Conservation (phyloP, 768 basidiomycete genomes). For the Rhizopogon vulgaris region DNA sequence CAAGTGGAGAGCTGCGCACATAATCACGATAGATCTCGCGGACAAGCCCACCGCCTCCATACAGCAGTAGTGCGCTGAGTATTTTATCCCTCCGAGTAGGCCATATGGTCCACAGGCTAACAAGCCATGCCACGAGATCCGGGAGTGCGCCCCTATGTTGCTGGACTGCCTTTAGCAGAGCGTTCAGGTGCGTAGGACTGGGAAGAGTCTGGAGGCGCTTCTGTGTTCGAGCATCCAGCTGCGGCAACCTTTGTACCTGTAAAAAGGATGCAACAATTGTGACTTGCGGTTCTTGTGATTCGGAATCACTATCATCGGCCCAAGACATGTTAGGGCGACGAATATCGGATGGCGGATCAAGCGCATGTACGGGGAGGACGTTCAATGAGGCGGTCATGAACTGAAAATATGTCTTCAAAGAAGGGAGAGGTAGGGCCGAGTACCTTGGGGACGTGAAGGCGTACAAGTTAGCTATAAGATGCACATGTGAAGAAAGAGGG, state of each 20-base stretch:
- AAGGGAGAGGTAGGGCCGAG: conserved; percentile 34
- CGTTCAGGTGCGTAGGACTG: conserved; percentile 43
- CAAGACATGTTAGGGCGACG: conserved; percentile 7
- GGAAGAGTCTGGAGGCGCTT: conserved; percentile 60
- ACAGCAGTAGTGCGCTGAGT: conserved; percentile 46
- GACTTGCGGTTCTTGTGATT: conserved; percentile 30
- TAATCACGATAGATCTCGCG: conserved; percentile 69
- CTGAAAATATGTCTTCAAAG: conserved; percentile 48
- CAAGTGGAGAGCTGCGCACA: conserved; percentile 56
- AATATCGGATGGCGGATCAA: conserved; percentile 37
- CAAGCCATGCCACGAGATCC: conserved; percentile 50
- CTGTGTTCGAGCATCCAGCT: conserved; percentile 51
- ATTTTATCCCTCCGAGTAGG: conserved; percentile 51
- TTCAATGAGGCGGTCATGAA: conserved; percentile 48
- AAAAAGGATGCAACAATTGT: conserved; percentile 33
- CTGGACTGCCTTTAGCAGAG: conserved; percentile 44
- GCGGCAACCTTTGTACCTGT: conserved; percentile 26
- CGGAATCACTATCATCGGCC: conserved; percentile 34
- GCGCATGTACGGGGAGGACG: conserved; percentile 42
- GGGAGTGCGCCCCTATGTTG: conserved; percentile 33
- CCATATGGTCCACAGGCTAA: conserved; percentile 56
- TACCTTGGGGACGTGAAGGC: conserved; percentile 64
- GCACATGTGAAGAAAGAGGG: conserved; percentile 32
- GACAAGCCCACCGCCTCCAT: conserved; percentile 56
- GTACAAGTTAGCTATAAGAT: conserved; percentile 69